These are phyloP conservation scores for Hymenoscyphus linearis DNA, from an alignment of 2,329 filamentous ascomycete species.

Conservation along the genomic window DNA sequence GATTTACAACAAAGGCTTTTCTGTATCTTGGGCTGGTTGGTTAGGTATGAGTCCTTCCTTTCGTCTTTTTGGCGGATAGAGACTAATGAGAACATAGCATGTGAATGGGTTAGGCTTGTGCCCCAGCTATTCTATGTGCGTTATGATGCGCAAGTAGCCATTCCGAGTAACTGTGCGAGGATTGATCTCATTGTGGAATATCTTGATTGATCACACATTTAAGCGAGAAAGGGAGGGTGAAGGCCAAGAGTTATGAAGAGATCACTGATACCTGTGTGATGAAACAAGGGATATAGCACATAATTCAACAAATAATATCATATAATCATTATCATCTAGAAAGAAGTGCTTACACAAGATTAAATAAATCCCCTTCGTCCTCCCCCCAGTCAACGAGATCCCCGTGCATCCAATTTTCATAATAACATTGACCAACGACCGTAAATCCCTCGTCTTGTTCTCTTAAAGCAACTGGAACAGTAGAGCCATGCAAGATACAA, in stretches of 20 bases:
- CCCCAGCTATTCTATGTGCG: background rate
- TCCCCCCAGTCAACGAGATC: background rate
- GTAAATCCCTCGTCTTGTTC: background rate
- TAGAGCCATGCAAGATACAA: background rate
- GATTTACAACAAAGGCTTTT: background rate
- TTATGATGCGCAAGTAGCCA: background rate
- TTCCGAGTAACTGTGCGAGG: background rate
- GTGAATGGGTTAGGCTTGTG: background rate
- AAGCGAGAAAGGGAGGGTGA: background rate
- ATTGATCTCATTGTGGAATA: background rate
- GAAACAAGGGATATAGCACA: no score
- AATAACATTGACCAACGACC: background rate
- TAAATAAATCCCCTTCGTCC: background rate
- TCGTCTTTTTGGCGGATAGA: background rate
- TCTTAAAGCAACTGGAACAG: background rate
- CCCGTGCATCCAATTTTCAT: background rate
- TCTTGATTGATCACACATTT: background rate
- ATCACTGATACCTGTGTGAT: no score
- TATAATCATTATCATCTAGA: no score
- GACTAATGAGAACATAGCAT: background rate
- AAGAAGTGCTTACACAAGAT: background rate
- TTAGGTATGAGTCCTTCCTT: background rate
- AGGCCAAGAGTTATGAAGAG: no score
- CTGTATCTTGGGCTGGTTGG: background rate
- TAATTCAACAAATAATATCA: no score